Percentiles rank a stretch among this genome's conserved stretches.
phyloP scores from a whole-genome alignment of 176 grass and related monocot species.

The Poa pratensis region DNA sequence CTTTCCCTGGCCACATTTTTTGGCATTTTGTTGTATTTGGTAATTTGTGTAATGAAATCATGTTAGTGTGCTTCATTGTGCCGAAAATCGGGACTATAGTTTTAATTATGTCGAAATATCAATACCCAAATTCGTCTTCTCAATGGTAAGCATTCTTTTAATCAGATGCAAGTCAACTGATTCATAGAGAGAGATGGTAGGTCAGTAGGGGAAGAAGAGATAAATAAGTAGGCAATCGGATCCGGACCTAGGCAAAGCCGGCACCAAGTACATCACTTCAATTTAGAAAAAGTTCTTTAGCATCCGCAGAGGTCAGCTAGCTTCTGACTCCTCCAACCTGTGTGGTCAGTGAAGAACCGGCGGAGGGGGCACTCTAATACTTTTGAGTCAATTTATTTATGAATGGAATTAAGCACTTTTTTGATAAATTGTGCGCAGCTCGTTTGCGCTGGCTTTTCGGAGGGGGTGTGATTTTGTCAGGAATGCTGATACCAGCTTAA shows the following conservation, averaged over 20 bases:
- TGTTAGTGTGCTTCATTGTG: neutral
- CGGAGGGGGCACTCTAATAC: neutral
- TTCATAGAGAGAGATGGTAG: neutral
- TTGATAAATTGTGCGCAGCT: neutral
- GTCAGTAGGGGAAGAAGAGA: neutral
- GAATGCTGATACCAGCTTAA: neutral
- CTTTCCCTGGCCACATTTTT: too few species aligned
- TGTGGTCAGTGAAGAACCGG: constrained; percentile 30
- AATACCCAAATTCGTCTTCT: neutral
- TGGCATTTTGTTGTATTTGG: too few species aligned
- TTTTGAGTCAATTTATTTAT: neutral
- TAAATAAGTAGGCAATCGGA: constrained; percentile 28
- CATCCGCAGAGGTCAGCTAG: constrained; percentile 35
- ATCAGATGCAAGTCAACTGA: constrained; percentile 40
- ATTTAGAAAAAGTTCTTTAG: neutral
- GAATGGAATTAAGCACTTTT: neutral
- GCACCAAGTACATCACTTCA: constrained; percentile 39
- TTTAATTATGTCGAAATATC: neutral
- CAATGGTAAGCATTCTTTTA: constrained; percentile 19
- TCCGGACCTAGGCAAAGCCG: constrained; percentile 24
- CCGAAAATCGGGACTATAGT: neutral
- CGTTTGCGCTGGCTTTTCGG: neutral
- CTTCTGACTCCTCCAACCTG: constrained; percentile 30
- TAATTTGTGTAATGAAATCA: too few species aligned
- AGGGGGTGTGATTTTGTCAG: neutral